A percentile compares a stretch with the other conserved stretches of the same genome.
These are phyloP conservation scores for Boletus subcaerulescens DNA, from an alignment of 768 basidiomycete species.

Conservation along the genomic window DNA sequence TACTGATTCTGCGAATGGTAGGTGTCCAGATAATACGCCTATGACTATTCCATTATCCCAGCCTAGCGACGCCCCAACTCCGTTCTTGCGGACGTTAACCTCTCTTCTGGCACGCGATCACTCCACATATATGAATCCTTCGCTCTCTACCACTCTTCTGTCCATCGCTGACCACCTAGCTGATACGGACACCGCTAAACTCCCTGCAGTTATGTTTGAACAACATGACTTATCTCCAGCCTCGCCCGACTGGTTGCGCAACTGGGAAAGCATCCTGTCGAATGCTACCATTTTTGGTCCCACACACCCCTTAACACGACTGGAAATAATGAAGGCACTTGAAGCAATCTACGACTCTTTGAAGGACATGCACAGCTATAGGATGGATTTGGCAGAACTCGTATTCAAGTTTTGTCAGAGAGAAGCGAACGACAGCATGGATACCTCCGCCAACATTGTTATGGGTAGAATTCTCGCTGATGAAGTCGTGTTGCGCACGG, in stretches of 20 bases:
- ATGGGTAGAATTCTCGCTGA: constrained; percentile 65
- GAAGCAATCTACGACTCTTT: constrained; percentile 60
- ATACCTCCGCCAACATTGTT: constrained; percentile 30
- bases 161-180: constrained; percentile 66
- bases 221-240: constrained; percentile 70
- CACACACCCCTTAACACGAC: constrained; percentile 49
- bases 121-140: constrained; percentile 53
- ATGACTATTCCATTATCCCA: constrained; percentile 52
- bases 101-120: constrained; percentile 64
- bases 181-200: constrained; percentile 61
- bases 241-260: constrained; percentile 65
- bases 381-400: constrained; percentile 51
- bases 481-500: constrained; percentile 57
- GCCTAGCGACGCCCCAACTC: constrained; percentile 54
- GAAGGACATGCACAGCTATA: constrained; percentile 65
- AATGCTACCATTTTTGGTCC: constrained; percentile 44
- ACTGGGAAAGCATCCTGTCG: constrained; percentile 60
- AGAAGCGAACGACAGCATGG: constrained; percentile 27
- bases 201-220: constrained; percentile 61
- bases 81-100: constrained; percentile 59
- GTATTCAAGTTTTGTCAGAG: constrained; percentile 50
- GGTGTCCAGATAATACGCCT: constrained; percentile 44
- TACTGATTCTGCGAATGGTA: constrained; percentile 21
- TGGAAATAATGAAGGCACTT: constrained; percentile 55
- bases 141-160: constrained; percentile 61